Conservation (phyloP, 257 asterid species). For the Gardenia jasminoides region DNA sequence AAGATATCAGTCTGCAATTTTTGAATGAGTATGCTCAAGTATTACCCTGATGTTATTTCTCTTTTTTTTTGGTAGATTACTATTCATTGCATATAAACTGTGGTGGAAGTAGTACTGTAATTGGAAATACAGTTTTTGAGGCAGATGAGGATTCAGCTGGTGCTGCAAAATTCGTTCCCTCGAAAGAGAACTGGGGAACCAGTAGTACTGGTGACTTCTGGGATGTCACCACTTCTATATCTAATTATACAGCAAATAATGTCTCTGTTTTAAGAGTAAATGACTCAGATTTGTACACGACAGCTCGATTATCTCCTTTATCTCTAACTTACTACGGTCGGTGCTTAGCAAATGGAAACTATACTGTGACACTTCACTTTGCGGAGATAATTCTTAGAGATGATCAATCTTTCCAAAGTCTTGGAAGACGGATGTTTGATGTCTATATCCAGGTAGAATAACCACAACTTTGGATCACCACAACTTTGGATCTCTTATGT, state of each 20-base stretch:
- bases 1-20: neutral
- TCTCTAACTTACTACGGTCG: constrained; percentile 64
- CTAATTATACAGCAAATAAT: constrained; percentile 35
- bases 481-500: neutral
- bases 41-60: neutral
- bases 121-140: constrained; percentile 35
- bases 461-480: neutral
- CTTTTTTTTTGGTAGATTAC: constrained; percentile 28
- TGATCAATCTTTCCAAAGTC: constrained; percentile 49
- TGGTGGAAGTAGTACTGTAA: constrained; percentile 32
- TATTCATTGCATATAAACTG: constrained; percentile 53
- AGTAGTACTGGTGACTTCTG: constrained; percentile 53
- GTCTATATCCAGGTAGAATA: constrained; percentile 58
- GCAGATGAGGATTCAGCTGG: constrained; percentile 42
- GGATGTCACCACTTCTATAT: constrained; percentile 6
- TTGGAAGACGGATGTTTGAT: constrained; percentile 65
- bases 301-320: constrained; percentile 52
- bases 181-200: constrained; percentile 45
- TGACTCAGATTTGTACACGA: constrained; percentile 38
- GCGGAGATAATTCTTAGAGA: constrained; percentile 53
- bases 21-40: neutral
- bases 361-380: constrained; percentile 58
- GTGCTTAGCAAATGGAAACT: constrained; percentile 63
- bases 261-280: constrained; percentile 35
- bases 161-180: constrained; percentile 33